Evolutionary conservation across 2,329 filamentous ascomycete species (phyloP).

Genomic region (Tolypocladium sp.): DNA sequence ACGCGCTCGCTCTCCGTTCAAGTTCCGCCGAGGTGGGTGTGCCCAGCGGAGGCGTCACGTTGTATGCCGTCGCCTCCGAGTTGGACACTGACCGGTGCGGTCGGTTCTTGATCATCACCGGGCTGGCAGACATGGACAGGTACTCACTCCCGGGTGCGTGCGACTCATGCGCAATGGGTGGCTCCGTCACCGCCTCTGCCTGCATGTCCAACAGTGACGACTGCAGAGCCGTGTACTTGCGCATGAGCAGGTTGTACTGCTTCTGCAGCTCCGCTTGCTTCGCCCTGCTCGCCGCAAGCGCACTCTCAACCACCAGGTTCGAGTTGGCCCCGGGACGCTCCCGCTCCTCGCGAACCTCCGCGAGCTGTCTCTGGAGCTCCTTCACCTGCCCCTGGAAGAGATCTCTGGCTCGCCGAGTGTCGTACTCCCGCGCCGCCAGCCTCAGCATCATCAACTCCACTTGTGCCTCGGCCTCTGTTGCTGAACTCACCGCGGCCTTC

Average conservation of each 20-base stretch:
- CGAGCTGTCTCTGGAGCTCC: conserved; percentile 35
- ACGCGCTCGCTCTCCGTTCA: conserved; percentile 25
- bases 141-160: conserved; percentile 20
- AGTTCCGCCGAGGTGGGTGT: conserved; percentile 17
- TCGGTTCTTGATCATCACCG: conserved; percentile 25
- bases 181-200: conserved; percentile 14
- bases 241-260: conserved; percentile 38
- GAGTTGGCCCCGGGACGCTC: conserved; percentile 15
- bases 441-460: conserved; percentile 51
- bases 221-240: conserved; percentile 44
- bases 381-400: conserved; percentile 39
- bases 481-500: conserved; percentile 45
- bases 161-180: neutral
- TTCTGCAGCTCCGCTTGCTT: conserved; percentile 46
- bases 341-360: conserved; percentile 23
- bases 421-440: conserved; percentile 40
- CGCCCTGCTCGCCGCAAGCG: conserved; percentile 40
- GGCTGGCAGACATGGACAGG: conserved; percentile 27
- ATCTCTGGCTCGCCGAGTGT: conserved; percentile 31
- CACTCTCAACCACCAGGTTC: conserved; percentile 30
- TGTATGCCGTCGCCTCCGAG: conserved; percentile 32
- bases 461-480: conserved; percentile 48
- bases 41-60: conserved; percentile 32
- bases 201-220: conserved; percentile 39
- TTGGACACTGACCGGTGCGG: conserved; percentile 35